Percentiles rank a stretch among this genome's conserved stretches.
These are phyloP conservation scores for Diatrype stigma DNA, from an alignment of 2,329 filamentous ascomycete genomes.

Conservation along the genomic window DNA sequence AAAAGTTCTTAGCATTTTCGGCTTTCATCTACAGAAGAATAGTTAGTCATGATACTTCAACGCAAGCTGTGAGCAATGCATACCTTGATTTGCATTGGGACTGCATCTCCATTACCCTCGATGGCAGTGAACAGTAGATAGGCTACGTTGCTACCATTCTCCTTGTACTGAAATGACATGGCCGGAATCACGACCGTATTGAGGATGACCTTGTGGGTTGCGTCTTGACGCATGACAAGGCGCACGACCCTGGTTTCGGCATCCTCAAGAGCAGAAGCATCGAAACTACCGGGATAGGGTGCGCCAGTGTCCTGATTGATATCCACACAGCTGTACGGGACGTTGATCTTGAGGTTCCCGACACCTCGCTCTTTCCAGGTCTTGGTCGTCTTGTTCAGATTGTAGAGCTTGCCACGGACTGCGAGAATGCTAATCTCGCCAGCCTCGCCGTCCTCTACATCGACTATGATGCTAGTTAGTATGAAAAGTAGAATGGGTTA, in stretches of 20 bases:
- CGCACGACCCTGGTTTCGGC: constrained; percentile 57
- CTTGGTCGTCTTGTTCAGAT: constrained; percentile 62
- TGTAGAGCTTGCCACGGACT: constrained; percentile 80
- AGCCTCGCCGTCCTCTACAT: constrained; percentile 81
- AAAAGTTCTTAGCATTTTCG: constrained; percentile 48
- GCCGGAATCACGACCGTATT: constrained; percentile 78
- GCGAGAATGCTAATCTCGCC: constrained; percentile 72
- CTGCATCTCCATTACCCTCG: constrained; percentile 50
- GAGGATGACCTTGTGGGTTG: constrained; percentile 78
- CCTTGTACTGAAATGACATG: constrained; percentile 75
- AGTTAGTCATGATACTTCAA: background rate
- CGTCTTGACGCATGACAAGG: constrained; percentile 87
- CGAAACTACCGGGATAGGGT: constrained; percentile 50
- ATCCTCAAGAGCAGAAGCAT: constrained; percentile 47
- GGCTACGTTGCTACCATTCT: constrained; percentile 62
- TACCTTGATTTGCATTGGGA: constrained; percentile 60
- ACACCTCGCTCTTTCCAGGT: constrained; percentile 89
- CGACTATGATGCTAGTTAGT: constrained; percentile 40
- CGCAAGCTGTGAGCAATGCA: constrained; percentile 15
- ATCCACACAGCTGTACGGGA: constrained; percentile 53
- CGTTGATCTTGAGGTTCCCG: constrained; percentile 82
- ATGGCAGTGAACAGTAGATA: constrained; percentile 64
- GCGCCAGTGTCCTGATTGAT: constrained; percentile 46
- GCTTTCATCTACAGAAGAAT: constrained; percentile 44
- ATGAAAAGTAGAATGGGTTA: constrained; percentile 21